phyloP scores from a whole-genome alignment of 1,284 basidiomycete genomes.

The Ustilago shanxiensis region DNA sequence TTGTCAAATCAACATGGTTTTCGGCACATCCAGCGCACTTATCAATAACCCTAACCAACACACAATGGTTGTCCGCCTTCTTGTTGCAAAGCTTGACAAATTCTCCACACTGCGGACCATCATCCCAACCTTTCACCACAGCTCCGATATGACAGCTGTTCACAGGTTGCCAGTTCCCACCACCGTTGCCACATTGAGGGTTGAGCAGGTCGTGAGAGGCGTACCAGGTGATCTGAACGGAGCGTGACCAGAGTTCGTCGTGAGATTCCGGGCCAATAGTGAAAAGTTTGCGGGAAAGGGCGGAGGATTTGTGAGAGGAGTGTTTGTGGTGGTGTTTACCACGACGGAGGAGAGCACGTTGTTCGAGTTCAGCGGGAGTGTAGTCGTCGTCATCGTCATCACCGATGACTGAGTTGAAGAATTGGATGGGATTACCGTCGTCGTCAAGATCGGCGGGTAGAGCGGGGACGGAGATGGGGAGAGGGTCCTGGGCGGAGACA shows the following conservation, averaged over 20 bases:
- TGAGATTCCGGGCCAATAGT: conserved; percentile 30
- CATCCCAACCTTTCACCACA: conserved; percentile 51
- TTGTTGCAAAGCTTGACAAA: conserved; percentile 67
- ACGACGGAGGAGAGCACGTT: conserved; percentile 38
- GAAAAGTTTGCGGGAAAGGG: conserved; percentile 24
- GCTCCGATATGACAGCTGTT: conserved; percentile 65
- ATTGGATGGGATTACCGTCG: conserved; percentile 47
- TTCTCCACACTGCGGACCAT: conserved; percentile 63
- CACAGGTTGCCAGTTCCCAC: conserved; percentile 60
- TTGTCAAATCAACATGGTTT: conserved; percentile 64
- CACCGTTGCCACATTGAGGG: conserved; percentile 62
- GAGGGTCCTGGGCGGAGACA: conserved; percentile 5
- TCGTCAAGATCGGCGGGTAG: conserved; percentile 41
- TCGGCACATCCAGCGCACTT: conserved; percentile 63
- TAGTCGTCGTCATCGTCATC: conserved; percentile 58
- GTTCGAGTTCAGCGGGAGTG: conserved; percentile 36
- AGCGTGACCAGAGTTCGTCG: conserved; percentile 38
- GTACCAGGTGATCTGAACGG: conserved; percentile 66
- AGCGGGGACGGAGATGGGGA: not conserved
- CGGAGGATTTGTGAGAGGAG: conserved; percentile 9
- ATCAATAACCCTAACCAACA: conserved; percentile 64
- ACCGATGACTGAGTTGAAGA: conserved; percentile 59
- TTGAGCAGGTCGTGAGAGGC: conserved; percentile 61
- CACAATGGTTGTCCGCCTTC: conserved; percentile 46
- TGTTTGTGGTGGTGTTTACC: conserved; percentile 51